phyloP scores from a whole-genome alignment of 495 filamentous ascomycete genomes.

The Penicillium dipodomyicola region DNA sequence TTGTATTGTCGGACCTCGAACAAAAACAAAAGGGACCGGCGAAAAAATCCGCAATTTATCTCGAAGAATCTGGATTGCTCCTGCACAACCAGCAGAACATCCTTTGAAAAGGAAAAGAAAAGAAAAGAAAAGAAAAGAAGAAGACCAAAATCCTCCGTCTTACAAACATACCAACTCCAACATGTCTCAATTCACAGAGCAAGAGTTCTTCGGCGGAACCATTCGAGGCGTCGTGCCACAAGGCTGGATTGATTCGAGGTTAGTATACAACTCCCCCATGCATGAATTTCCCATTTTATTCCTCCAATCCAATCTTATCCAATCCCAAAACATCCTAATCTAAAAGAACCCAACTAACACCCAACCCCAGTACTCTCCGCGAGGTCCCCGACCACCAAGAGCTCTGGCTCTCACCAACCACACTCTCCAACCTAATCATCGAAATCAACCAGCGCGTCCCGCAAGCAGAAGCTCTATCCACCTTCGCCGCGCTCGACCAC shows the following conservation, averaged over 20 bases:
- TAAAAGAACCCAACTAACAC: slow-evolving; percentile 15
- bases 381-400: slow-evolving; percentile 94
- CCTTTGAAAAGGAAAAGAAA: background rate
- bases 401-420: slow-evolving; percentile 78
- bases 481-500: slow-evolving; percentile 23
- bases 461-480: slow-evolving; percentile 35
- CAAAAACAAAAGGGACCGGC: background rate
- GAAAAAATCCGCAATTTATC: slow-evolving; percentile 18
- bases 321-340: slow-evolving; percentile 1
- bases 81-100: background rate
- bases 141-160: background rate
- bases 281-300: background rate
- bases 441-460: slow-evolving; percentile 78
- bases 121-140: background rate
- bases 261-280: slow-evolving; percentile 24
- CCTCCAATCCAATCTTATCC: background rate
- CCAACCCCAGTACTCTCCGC: slow-evolving; percentile 64
- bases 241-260: slow-evolving; percentile 81
- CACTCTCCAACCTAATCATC: slow-evolving; percentile 78
- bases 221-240: slow-evolving; percentile 68
- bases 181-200: slow-evolving; percentile 53
- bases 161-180: slow-evolving; percentile 1
- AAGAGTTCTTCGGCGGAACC: slow-evolving; percentile 77
- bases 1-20: background rate
- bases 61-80: slow-evolving; percentile 1